phyloP scores from a whole-genome alignment of 306 rosid genomes.

The Corylus americana region DNA sequence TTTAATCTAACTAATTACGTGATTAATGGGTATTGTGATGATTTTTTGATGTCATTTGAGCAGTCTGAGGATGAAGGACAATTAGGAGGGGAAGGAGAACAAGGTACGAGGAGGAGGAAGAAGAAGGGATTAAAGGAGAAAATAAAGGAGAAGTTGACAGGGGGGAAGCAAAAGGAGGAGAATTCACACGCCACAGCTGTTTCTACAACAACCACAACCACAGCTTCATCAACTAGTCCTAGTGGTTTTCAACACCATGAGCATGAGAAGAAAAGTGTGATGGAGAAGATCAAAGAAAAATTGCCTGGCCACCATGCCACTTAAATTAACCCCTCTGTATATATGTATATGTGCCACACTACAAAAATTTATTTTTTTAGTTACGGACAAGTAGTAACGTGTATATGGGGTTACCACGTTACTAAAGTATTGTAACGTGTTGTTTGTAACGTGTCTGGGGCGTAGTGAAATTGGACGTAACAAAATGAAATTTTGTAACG shows the following conservation, averaged over 20 bases:
- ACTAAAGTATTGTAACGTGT: too few relatives aligned
- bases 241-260: constrained; percentile 27
- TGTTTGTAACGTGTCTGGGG: too few relatives aligned
- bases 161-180: constrained; percentile 27
- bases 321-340: background rate
- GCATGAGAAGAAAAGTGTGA: constrained; percentile 58
- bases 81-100: constrained; percentile 49
- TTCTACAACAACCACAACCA: background rate
- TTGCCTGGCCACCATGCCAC: constrained; percentile 65
- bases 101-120: constrained; percentile 65
- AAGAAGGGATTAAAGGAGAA: constrained; percentile 66
- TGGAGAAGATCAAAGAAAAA: constrained; percentile 78
- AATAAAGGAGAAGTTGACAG: constrained; percentile 60
- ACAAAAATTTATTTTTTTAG: too few relatives aligned
- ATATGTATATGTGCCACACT: too few relatives aligned
- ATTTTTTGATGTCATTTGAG: background rate
- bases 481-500: too few relatives aligned
- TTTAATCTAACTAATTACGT: too few relatives aligned
- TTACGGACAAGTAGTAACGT: too few relatives aligned
- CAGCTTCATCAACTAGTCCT: background rate
- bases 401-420: too few relatives aligned
- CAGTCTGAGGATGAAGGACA: constrained; percentile 75
- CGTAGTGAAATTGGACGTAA: too few relatives aligned
- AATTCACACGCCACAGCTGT: background rate
- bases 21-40: too few relatives aligned